phyloP scores from a whole-genome alignment of 129 eudicot genomes.

The Arctium minus region DNA sequence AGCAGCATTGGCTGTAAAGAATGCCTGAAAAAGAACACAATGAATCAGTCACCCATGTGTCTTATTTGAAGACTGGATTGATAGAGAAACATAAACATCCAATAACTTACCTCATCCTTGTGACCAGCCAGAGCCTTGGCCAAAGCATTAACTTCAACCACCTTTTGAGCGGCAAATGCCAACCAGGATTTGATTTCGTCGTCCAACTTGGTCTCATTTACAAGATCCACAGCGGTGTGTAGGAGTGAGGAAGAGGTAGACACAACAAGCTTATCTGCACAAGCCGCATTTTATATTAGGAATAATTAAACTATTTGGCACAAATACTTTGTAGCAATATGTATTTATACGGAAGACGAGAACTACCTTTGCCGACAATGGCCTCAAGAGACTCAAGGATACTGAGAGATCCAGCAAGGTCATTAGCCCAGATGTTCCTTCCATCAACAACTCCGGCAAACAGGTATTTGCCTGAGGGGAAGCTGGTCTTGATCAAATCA shows the following conservation, averaged over 20 bases:
- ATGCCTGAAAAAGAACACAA: constrained; percentile 45
- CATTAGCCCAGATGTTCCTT: constrained; percentile 97
- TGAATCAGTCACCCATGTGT: neutral
- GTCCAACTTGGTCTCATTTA: constrained; percentile 87
- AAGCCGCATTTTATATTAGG: neutral
- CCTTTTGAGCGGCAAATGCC: constrained; percentile 97
- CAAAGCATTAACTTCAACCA: constrained; percentile 92
- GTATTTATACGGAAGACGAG: neutral
- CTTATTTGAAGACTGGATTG: neutral
- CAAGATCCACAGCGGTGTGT: constrained; percentile 95
- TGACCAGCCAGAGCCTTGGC: constrained; percentile 87
- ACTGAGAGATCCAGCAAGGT: constrained; percentile 64
- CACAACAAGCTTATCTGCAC: constrained; percentile 89
- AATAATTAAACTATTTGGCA: neutral
- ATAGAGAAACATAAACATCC: neutral
- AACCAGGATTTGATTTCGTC: constrained; percentile 87
- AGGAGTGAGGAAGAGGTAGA: constrained; percentile 96
- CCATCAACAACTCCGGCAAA: constrained; percentile 98
- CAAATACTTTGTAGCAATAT: neutral
- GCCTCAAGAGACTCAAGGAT: constrained; percentile 70
- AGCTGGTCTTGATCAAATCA: constrained; percentile 51
- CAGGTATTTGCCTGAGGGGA: constrained; percentile 63
- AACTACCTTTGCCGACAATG: constrained; percentile 81
- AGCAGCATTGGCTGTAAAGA: constrained; percentile 86
- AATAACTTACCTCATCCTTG: constrained; percentile 69